Percentiles rank a stretch among this genome's conserved stretches.
Evolutionary conservation across 108 stramenopile species (phyloP).

Genomic region (Schizochytrium sp.): DNA sequence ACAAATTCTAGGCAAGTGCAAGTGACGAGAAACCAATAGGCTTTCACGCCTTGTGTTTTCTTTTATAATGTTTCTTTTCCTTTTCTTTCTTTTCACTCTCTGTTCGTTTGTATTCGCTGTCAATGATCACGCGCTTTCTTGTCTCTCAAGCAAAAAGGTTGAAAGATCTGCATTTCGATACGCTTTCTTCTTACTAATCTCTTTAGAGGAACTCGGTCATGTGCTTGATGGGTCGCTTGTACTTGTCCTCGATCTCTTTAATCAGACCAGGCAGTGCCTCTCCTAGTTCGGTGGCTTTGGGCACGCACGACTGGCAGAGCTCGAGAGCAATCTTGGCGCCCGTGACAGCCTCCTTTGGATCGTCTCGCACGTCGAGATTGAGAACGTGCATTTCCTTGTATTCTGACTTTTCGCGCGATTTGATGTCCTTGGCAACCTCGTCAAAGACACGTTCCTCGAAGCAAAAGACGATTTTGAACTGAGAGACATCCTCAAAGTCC

Average conservation of each 20-base stretch:
- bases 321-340: conserved; percentile 18
- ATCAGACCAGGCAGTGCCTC: not conserved
- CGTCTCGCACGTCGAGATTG: not conserved
- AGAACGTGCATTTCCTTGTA: not conserved
- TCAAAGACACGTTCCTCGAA: conserved; percentile 13
- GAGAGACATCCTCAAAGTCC: not conserved
- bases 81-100: too few relatives aligned
- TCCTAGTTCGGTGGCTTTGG: not conserved
- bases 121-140: too few relatives aligned
- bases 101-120: too few relatives aligned
- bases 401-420: not conserved
- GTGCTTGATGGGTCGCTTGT: not conserved
- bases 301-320: not conserved
- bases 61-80: too few relatives aligned
- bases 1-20: too few relatives aligned
- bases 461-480: conserved; percentile 15
- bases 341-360: not conserved
- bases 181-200: too few relatives aligned
- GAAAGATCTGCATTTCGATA: not conserved
- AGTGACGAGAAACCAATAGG: too few relatives aligned
- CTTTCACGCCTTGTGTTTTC: too few relatives aligned
- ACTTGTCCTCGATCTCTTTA: not conserved
- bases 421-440: not conserved
- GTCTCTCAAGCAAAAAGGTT: not conserved
- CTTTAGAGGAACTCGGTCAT: not conserved